Percentiles rank a stretch among this genome's conserved stretches.
These are phyloP conservation scores for Mycena epipterygia DNA, from an alignment of 768 basidiomycete genomes.

Conservation along the genomic window DNA sequence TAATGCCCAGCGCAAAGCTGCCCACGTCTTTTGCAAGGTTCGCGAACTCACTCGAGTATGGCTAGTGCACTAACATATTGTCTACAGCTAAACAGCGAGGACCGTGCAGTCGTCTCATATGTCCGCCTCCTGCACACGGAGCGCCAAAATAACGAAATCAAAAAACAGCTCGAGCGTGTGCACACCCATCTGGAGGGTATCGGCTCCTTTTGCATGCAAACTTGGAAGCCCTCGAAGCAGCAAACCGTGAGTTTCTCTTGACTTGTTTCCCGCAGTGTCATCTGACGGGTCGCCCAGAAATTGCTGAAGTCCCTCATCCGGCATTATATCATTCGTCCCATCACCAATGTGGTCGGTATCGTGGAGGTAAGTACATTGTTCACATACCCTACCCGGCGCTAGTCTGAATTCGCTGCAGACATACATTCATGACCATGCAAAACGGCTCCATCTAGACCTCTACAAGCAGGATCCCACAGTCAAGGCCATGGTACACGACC, in stretches of 20 bases:
- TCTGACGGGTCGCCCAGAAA: neutral
- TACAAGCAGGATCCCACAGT: constrained; percentile 5
- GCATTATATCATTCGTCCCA: constrained; percentile 11
- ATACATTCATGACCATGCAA: constrained; percentile 4
- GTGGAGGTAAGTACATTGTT: neutral
- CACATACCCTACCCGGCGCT: too few relatives aligned
- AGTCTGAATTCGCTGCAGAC: neutral
- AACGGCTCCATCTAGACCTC: neutral
- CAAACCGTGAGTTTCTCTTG: neutral
- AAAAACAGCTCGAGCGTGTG: neutral
- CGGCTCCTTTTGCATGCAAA: neutral
- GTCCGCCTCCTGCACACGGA: neutral
- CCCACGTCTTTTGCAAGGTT: neutral
- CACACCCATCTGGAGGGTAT: neutral
- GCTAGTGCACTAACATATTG: neutral
- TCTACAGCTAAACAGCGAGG: neutral
- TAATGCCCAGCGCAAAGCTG: neutral
- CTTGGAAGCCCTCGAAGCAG: neutral
- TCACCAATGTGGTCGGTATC: neutral
- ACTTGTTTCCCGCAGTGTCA: too few relatives aligned
- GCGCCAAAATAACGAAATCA: neutral
- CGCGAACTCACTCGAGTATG: neutral
- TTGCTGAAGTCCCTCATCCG: constrained; percentile 1
- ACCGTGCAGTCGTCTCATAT: neutral
- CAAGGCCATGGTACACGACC: neutral